A percentile compares a stretch with the other conserved stretches of the same genome.
phyloP scores from a whole-genome alignment of 2,329 filamentous ascomycete species.

The Venturia nashicola region DNA sequence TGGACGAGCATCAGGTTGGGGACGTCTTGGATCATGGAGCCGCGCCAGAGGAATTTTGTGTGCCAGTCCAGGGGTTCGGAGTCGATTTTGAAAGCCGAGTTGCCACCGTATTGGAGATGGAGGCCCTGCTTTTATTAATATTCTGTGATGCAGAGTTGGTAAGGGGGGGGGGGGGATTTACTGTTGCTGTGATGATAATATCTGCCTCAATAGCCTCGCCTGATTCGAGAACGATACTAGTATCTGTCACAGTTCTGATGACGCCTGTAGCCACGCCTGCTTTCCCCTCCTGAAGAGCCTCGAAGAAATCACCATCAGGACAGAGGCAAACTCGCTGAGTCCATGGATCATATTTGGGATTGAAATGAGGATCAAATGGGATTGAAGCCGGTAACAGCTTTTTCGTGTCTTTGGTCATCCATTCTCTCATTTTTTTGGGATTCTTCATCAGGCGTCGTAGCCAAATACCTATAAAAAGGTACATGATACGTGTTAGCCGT shows the following conservation, averaged over 20 bases:
- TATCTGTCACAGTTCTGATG: slow-evolving; percentile 37
- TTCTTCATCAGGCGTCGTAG: slow-evolving; percentile 40
- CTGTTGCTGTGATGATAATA: slow-evolving; percentile 54
- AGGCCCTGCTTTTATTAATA: slow-evolving; percentile 42
- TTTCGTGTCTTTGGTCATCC: slow-evolving; percentile 36
- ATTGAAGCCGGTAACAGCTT: slow-evolving; percentile 37
- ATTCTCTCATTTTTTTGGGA: slow-evolving; percentile 34
- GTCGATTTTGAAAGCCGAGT: slow-evolving; percentile 40
- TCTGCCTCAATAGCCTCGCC: slow-evolving; percentile 39
- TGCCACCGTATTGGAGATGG: slow-evolving; percentile 42
- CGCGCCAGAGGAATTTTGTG: slow-evolving; percentile 46
- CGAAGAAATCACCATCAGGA: slow-evolving; percentile 47
- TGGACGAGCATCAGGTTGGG: slow-evolving; percentile 48
- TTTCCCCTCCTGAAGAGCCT: slow-evolving; percentile 36
- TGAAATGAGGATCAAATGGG: slow-evolving; percentile 32
- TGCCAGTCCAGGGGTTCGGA: slow-evolving; percentile 31
- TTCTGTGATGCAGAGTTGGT: neutral
- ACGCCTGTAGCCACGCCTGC: slow-evolving; percentile 41
- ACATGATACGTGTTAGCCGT: slow-evolving; percentile 38
- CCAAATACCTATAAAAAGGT: slow-evolving; percentile 36
- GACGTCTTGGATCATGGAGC: slow-evolving; percentile 48
- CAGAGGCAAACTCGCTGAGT: slow-evolving; percentile 65
- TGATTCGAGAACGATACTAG: slow-evolving; percentile 27
- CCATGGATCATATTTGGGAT: slow-evolving; percentile 39
- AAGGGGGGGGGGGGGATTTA: slow-evolving; percentile 20